A percentile compares a stretch with the other conserved stretches of the same genome.
phyloP scores from a whole-genome alignment of 2,329 filamentous ascomycete genomes.

The Aspergillus cejpii region DNA sequence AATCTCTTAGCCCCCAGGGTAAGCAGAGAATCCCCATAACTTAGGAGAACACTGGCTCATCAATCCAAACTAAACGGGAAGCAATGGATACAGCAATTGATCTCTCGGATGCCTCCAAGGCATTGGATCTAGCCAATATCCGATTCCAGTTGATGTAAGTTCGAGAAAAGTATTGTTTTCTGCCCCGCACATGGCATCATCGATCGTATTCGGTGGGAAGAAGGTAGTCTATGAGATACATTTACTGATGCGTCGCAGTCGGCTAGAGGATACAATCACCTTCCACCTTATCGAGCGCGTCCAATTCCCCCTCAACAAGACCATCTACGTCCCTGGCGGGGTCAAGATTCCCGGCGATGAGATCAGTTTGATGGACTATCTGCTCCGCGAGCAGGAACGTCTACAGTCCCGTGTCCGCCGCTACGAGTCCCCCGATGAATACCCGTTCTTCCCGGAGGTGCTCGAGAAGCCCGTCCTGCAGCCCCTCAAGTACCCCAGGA shows the following conservation, averaged over 20 bases:
- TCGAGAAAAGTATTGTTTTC: neutral
- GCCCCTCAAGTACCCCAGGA: slow-evolving; percentile 76
- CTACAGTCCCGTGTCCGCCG: slow-evolving; percentile 89
- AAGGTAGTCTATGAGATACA: neutral
- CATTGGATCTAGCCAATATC: slow-evolving; percentile 83
- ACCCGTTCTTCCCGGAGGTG: slow-evolving; percentile 86
- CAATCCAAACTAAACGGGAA: slow-evolving; percentile 14
- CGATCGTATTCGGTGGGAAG: neutral
- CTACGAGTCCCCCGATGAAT: slow-evolving; percentile 93
- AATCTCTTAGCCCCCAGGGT: neutral
- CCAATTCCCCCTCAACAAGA: slow-evolving; percentile 89
- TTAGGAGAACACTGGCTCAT: neutral
- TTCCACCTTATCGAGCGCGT: slow-evolving; percentile 95
- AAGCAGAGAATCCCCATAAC: neutral
- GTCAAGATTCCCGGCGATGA: slow-evolving; percentile 65
- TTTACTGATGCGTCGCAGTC: slow-evolving; percentile 48
- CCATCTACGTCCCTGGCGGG: slow-evolving; percentile 77
- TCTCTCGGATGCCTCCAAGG: slow-evolving; percentile 74
- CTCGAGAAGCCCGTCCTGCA: slow-evolving; percentile 77
- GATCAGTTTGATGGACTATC: slow-evolving; percentile 88
- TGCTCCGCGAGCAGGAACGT: slow-evolving; percentile 80
- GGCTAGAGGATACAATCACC: slow-evolving; percentile 94
- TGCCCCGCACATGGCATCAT: slow-evolving; percentile 2
- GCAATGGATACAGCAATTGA: slow-evolving; percentile 93
- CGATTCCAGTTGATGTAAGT: slow-evolving; percentile 86